Evolutionary conservation across 495 filamentous ascomycete species (phyloP), one percentile per base, ranked within the genome.

Genomic region (Podospora didyma): DNA sequence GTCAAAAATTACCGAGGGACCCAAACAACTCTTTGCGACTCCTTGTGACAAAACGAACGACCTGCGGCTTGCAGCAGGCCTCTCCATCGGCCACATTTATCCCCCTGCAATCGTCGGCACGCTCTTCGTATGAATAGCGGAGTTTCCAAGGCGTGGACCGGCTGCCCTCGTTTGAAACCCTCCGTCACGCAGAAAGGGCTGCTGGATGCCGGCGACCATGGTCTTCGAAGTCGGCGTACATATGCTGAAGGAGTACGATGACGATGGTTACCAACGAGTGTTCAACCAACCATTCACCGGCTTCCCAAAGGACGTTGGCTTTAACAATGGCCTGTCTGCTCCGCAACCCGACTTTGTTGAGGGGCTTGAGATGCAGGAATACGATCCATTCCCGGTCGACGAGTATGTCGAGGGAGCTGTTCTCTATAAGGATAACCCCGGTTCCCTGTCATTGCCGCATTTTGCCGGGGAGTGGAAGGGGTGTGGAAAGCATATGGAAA

Each of bases 381-480:
- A 59, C 19, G 63, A 24, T 45, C 65, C 62, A 42, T 63, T 68
- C 49, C 65, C 65, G 37, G 58, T 66, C 22, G 48, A 55, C 28
- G 44, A 65, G 28, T 37, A 63, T 49, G 48, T 68, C 48, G 21
- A 26, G 34, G 60, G 65, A 5, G 65, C 65, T n/a, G 57, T 56
- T 51, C 59, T 66, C 41, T 63, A 61, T 46, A 53, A 60, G 45
- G 58, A 66, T 49, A 41, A 63, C 26, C 63, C 46, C 49, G 24
- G 51, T 24, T 65, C 65, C 50, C 17, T 66, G 41, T 54, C 52
- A n/a, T 49, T 68, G 19, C 65, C 65, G 39, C 65, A 68, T 50
- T 20, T 68, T 23, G 65, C 60, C 34, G 63, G 65, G 34, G 63
- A 68, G 45, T 68, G 60, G 65, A 65, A 68, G 54, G 62, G 58